Conservation (phyloP, 257 asterid genomes). For the Nicotiana undulata region DNA sequence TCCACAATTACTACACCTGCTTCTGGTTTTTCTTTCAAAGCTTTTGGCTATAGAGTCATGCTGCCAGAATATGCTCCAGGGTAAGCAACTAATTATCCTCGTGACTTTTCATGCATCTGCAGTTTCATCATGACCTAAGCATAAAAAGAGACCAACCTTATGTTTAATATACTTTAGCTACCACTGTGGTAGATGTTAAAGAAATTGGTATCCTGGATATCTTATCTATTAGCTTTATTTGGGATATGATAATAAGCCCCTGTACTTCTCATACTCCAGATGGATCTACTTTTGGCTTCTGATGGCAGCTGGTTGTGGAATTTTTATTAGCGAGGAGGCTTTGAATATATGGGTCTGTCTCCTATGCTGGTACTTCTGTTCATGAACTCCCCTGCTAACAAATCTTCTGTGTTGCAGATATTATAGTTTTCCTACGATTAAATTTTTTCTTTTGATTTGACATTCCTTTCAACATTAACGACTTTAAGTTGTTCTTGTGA, state of each 20-base stretch:
- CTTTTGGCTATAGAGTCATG: conserved; percentile 62
- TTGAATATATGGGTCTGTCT: conserved; percentile 79
- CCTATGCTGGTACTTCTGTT: conserved; percentile 34
- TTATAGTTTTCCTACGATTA: background rate
- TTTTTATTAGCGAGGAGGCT: conserved; percentile 86
- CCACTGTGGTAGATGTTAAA: background rate
- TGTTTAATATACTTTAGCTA: background rate
- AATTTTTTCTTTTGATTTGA: background rate
- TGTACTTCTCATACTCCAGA: conserved; percentile 29
- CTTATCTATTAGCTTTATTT: background rate
- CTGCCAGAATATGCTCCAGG: conserved; percentile 85
- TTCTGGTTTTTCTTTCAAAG: conserved; percentile 55
- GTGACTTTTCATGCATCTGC: background rate
- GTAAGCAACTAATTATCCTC: conserved; percentile 19
- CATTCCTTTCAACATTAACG: background rate
- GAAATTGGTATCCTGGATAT: background rate
- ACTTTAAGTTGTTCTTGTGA: background rate
- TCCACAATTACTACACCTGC: conserved; percentile 31
- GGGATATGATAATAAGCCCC: background rate
- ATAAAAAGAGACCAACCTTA: background rate
- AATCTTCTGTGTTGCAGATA: background rate
- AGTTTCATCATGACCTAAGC: background rate
- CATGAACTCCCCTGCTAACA: conserved; percentile 19
- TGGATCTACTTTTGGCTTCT: conserved; percentile 91
- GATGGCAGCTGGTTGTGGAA: conserved; percentile 90